These are phyloP conservation scores for Claviceps maximensis DNA, from an alignment of 2,329 filamentous ascomycete genomes.

Conservation along the genomic window DNA sequence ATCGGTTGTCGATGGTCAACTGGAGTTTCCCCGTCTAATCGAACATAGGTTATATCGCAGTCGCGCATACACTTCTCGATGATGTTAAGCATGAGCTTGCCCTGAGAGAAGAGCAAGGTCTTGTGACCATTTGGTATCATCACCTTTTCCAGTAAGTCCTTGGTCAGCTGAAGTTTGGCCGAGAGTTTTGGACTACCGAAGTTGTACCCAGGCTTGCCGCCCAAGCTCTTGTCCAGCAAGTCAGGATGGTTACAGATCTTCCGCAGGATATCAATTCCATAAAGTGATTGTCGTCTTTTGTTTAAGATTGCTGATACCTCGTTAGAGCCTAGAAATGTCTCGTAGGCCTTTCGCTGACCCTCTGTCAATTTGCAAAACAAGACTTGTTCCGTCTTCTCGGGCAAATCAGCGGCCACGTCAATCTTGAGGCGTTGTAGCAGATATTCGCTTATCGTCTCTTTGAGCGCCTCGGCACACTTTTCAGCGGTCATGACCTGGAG, in stretches of 20 bases:
- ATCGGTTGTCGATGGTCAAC: conserved; percentile 80
- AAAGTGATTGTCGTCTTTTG: conserved; percentile 65
- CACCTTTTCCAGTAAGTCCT: conserved; percentile 62
- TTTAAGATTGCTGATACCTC: conserved; percentile 75
- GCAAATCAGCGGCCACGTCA: conserved; percentile 85
- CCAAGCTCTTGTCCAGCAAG: conserved; percentile 51
- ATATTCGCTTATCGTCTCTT: conserved; percentile 88
- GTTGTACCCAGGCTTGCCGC: conserved; percentile 48
- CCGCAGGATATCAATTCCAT: conserved; percentile 79
- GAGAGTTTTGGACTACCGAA: conserved; percentile 73
- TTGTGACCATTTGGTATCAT: conserved; percentile 91
- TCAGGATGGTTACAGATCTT: conserved; percentile 99
- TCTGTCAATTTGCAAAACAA: conserved; percentile 84
- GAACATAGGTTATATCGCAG: conserved; percentile 58
- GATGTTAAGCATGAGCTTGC: conserved; percentile 90
- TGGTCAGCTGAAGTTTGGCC: conserved; percentile 92
- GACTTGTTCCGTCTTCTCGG: conserved; percentile 92
- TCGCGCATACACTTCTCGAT: conserved; percentile 69
- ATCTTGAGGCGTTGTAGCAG: conserved; percentile 83
- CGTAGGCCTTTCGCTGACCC: conserved; percentile 66
- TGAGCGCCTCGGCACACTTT: conserved; percentile 85
- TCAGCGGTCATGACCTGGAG: conserved; percentile 88
- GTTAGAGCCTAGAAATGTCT: conserved; percentile 65
- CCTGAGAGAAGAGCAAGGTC: conserved; percentile 83
- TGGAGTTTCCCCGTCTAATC: conserved; percentile 88